Evolutionary conservation across 768 basidiomycete species (phyloP).

Genomic region (Termitomyces sp.): DNA sequence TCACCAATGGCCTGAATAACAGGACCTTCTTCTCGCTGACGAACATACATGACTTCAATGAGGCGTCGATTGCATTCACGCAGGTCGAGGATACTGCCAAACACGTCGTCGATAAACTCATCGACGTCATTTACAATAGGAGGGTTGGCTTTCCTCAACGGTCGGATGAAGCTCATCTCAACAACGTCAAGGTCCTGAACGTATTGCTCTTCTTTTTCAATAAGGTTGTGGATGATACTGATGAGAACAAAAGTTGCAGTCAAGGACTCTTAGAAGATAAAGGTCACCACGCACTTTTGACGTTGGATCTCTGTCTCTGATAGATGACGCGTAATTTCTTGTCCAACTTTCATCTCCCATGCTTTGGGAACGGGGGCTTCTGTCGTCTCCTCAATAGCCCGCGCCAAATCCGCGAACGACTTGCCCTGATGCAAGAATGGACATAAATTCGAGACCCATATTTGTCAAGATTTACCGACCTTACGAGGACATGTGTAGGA

Average conservation of each 20-base stretch:
- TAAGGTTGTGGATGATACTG: slow-evolving; percentile 83
- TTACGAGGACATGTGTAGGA: slow-evolving; percentile 75
- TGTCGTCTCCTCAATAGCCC: slow-evolving; percentile 26
- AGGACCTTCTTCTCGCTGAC: slow-evolving; percentile 82
- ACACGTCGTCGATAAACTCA: slow-evolving; percentile 86
- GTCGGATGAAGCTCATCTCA: slow-evolving; percentile 60
- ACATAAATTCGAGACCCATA: slow-evolving; percentile 1
- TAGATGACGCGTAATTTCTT: slow-evolving; percentile 41
- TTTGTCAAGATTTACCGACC: slow-evolving; percentile 30
- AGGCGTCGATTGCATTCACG: slow-evolving; percentile 78
- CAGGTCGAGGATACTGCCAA: slow-evolving; percentile 87
- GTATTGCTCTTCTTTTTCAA: slow-evolving; percentile 87
- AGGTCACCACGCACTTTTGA: slow-evolving; percentile 52
- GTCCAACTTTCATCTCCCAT: slow-evolving; percentile 47
- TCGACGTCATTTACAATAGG: slow-evolving; percentile 55
- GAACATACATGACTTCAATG: slow-evolving; percentile 82
- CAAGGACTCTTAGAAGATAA: background rate
- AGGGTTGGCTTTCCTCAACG: slow-evolving; percentile 43
- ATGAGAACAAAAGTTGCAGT: background rate
- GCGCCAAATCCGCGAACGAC: slow-evolving; percentile 26
- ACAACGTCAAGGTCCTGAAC: slow-evolving; percentile 83
- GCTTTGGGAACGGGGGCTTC: slow-evolving; percentile 29
- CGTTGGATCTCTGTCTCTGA: slow-evolving; percentile 77
- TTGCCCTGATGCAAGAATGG: slow-evolving; percentile 24
- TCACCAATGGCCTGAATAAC: slow-evolving; percentile 87